Base-by-base conservation (phyloP, 139 green algal species). In the Chlamydomonas sp. region DNA sequence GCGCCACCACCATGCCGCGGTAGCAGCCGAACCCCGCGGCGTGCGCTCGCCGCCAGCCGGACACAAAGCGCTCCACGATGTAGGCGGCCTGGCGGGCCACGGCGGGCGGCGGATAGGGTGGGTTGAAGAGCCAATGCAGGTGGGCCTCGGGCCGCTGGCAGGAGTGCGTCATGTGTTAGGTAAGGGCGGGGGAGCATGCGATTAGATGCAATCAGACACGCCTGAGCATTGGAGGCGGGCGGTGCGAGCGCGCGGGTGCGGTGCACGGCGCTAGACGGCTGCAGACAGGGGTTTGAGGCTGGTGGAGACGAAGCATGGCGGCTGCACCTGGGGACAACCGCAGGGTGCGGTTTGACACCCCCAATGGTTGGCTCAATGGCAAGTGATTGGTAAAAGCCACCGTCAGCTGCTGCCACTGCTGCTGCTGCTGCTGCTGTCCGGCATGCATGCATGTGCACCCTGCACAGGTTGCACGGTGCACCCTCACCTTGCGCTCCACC, bases 1-100 rank as follows among this genome's bases (percentile, higher is more conserved):
- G 71, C 49, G 85, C 72, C 59, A 93, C 90, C 81, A 93, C 64
- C 90, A 93, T 93, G 15, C 74, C 88, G 3, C 90, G 80, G 17
- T 92, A 81, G 10, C 66, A 67, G 4, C n/a, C n/a, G 85, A 80
- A 89, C 20, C 83, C 77, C 2, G 76, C 73, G 2, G 14, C 59
- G 6, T 73, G 72, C 1, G 90, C 85, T 8, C 57, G 61, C 2
- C 8, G 49, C 90, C 88, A 91, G 17, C 78, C 67, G 1, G 18
- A 75, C 60, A 84, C 4, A 78, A 93, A 93, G 58, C 88, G 79
- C 20, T 59, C 58, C 18, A 87, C 61, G n/a, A 87, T 75, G 77
- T 81, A 90, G 77, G 85, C 77, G 8, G 85, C 85, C 85, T 89
- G 83, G 49, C 4, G 74, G 69, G 15, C 5, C 7, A 57, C 1